Evolutionary conservation across 306 rosid genomes (phyloP).

Genomic region (Vigna nakashimae): DNA sequence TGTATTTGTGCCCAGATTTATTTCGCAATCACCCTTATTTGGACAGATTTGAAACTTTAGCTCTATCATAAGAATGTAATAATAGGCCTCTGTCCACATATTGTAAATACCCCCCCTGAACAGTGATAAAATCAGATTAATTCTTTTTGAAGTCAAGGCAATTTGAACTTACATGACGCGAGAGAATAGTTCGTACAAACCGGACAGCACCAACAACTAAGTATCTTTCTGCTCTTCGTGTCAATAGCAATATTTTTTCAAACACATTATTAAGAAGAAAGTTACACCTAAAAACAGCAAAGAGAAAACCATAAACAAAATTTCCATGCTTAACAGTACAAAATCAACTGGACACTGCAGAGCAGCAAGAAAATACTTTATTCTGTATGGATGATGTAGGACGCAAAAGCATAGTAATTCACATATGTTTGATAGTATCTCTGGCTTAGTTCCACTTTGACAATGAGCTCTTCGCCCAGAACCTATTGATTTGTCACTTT

Average conservation of each 20-base stretch:
- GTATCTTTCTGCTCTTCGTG: slow-evolving; percentile 79
- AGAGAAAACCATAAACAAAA: slow-evolving; percentile 29
- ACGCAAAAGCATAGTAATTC: slow-evolving; percentile 97
- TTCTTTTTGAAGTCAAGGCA: not conserved
- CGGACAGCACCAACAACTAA: slow-evolving; percentile 95
- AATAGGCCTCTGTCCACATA: not conserved
- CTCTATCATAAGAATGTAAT: not conserved
- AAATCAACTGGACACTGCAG: slow-evolving; percentile 34
- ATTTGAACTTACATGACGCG: slow-evolving; percentile 73
- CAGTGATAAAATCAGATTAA: not conserved
- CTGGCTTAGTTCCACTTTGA: slow-evolving; percentile 73
- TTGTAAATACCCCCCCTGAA: not conserved
- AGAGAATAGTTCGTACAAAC: slow-evolving; percentile 83
- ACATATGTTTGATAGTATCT: slow-evolving; percentile 86
- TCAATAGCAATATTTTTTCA: slow-evolving; percentile 79
- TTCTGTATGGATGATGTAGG: slow-evolving; percentile 92
- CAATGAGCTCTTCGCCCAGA: slow-evolving; percentile 54
- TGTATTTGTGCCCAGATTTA: not conserved
- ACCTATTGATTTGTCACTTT: slow-evolving; percentile 48
- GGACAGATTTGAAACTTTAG: not conserved
- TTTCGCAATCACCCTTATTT: not conserved
- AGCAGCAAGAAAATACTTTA: slow-evolving; percentile 72
- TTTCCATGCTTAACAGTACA: slow-evolving; percentile 16
- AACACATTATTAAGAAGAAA: slow-evolving; percentile 75
- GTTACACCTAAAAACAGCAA: slow-evolving; percentile 68